Evolutionary conservation across 495 filamentous ascomycete species (phyloP), one percentile per base, ranked within the genome.

Genomic region (Hypoxylon crocopeplum): DNA sequence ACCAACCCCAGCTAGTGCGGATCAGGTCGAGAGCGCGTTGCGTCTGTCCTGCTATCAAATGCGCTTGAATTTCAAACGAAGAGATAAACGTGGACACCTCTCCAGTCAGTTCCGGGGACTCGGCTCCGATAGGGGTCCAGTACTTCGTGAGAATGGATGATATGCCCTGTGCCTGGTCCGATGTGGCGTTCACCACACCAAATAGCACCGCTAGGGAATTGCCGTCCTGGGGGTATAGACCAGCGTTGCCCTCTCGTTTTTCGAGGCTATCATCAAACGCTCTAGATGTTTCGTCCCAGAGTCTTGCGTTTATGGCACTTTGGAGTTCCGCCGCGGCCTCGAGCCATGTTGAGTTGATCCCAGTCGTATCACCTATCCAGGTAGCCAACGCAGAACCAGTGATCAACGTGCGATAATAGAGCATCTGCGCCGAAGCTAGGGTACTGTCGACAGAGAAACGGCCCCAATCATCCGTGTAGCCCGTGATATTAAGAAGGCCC

Each of bases 21-120:
- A 87, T 86, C 11, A 89, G 75, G 13, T 82, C 80, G 3, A 89
- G 71, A 2, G 84, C 84, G 19, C 80, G 77, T 7, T 66, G 67
- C 15, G 82, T 67, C 49, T 84, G 73, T 4, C 75, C 72, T 5
- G 77, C 81, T 2, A 75, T 68, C 40, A 87, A 77, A 50, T 88
- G 86, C 12, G 80, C 83, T 67, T 85, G 81, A 21, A 89, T 77
- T 59, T 89, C 86, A 55, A 88, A 84, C 10, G 80, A 80, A 2
- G 82, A 82, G 54, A 87, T 85, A 69, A 88, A 88, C 0, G 85
- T 80, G 8, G 80, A 85, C 38, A 89, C 77, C 50, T 85, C 84
- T 13, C 81, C 79, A 2, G 77, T 76, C 5, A 86, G 72, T 57
- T 89, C 85, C 1, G 81, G 80, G 12, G 80, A 72, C 0, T 80